These are phyloP conservation scores for Kwoniella dendrophila DNA, from an alignment of 768 basidiomycete species.

Conservation along the genomic window DNA sequence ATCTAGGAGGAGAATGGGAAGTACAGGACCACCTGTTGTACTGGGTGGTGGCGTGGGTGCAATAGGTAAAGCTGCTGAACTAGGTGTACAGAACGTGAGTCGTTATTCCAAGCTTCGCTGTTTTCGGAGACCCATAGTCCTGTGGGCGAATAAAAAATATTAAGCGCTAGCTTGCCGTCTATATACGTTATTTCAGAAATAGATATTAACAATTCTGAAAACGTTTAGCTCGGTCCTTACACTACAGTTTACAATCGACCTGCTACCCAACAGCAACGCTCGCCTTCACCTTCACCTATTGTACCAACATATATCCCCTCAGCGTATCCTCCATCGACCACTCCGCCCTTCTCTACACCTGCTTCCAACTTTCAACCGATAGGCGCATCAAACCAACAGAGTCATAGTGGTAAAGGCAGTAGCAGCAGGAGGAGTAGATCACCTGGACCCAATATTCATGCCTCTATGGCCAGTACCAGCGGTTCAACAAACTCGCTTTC, in stretches of 20 bases:
- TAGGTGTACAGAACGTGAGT: conserved; percentile 20
- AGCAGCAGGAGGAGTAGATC: conserved; percentile 7
- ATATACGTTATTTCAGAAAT: no score
- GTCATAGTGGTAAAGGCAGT: background rate
- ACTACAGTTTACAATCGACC: conserved; percentile 17
- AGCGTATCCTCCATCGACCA: conserved; percentile 23
- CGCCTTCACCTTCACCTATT: conserved; percentile 16
- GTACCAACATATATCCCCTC: conserved; percentile 10
- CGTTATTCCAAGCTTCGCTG: no score
- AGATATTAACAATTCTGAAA: background rate
- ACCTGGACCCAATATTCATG: conserved; percentile 10
- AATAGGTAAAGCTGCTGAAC: conserved; percentile 21
- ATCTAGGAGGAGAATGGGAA: conserved; percentile 28
- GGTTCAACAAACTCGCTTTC: conserved; percentile 30
- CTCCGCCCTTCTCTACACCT: conserved; percentile 13
- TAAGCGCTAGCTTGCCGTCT: no score
- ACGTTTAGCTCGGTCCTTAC: conserved; percentile 18
- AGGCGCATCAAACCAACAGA: background rate
- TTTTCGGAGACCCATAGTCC: no score
- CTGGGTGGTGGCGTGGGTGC: conserved; percentile 35
- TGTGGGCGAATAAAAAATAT: no score
- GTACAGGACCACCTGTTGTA: conserved; percentile 28
- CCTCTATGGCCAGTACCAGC: conserved; percentile 11
- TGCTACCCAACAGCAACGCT: conserved; percentile 1
- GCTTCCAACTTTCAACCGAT: conserved; percentile 11